Conservation (phyloP, 1,284 basidiomycete genomes). For the Papiliotrema nemorosa region DNA sequence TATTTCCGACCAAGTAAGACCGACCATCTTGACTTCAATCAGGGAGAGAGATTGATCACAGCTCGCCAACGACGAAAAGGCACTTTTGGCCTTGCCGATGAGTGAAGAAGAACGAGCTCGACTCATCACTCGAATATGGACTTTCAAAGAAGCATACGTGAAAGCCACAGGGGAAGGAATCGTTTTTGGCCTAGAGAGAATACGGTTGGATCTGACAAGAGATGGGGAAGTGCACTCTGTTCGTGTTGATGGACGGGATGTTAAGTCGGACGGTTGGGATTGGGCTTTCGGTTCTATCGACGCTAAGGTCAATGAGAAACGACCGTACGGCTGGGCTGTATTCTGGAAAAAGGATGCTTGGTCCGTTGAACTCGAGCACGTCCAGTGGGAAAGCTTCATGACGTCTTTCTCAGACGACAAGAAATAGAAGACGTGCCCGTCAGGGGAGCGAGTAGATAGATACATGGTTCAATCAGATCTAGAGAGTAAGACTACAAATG, state of each 20-base stretch:
- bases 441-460: background rate
- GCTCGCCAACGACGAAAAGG: slow-evolving; percentile 27
- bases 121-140: slow-evolving; percentile 16
- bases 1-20: slow-evolving; percentile 16
- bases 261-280: slow-evolving; percentile 25
- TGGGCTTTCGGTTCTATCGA: slow-evolving; percentile 16
- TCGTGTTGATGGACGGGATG: slow-evolving; percentile 30
- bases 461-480: background rate
- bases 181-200: slow-evolving; percentile 39
- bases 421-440: background rate
- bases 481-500: background rate
- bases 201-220: slow-evolving; percentile 25
- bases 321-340: slow-evolving; percentile 27
- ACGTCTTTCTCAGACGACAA: background rate
- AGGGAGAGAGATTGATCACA: background rate
- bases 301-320: background rate
- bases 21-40: too few species aligned
- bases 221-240: slow-evolving; percentile 14
- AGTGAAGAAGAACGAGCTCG: slow-evolving; percentile 13
- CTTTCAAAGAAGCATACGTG: background rate
- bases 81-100: slow-evolving; percentile 12
- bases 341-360: slow-evolving; percentile 29
- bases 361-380: slow-evolving; percentile 9
- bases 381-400: slow-evolving; percentile 28
- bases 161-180: slow-evolving; percentile 26